phyloP scores from a whole-genome alignment of 257 asterid species.

The Cynanchum wilfordii region DNA sequence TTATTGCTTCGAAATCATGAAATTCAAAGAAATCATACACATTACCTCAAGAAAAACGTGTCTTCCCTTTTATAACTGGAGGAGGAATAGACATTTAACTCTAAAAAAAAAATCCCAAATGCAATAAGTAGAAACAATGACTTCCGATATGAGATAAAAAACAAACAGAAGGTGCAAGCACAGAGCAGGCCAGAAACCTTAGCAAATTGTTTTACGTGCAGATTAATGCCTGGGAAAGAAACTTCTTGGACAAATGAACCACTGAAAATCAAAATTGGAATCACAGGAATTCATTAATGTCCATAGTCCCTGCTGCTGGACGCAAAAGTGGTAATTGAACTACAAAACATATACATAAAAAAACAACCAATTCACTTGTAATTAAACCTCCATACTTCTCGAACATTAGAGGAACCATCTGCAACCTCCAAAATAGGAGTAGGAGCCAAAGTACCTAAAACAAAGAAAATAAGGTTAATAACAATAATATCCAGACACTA shows the following conservation, averaged over 20 bases:
- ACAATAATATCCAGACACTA: not conserved
- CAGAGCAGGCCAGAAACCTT: too few relatives aligned
- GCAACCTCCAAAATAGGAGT: constrained; percentile 73
- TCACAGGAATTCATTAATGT: not conserved
- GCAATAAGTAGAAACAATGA: too few relatives aligned
- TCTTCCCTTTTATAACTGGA: too few relatives aligned
- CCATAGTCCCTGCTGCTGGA: not conserved
- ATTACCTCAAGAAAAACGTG: too few relatives aligned
- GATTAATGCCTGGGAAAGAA: not conserved
- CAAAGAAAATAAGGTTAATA: constrained; percentile 12
- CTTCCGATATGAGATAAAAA: too few relatives aligned
- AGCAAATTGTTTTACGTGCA: not conserved
- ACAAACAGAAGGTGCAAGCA: too few relatives aligned
- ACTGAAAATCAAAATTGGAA: not conserved
- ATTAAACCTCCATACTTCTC: constrained; percentile 86
- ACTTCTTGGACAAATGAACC: not conserved
- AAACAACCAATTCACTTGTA: constrained; percentile 39
- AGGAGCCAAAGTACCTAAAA: constrained; percentile 51
- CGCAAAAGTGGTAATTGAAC: not conserved
- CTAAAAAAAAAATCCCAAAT: too few relatives aligned
- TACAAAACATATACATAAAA: not conserved
- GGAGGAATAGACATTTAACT: too few relatives aligned
- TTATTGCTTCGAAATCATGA: too few relatives aligned
- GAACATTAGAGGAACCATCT: constrained; percentile 88
- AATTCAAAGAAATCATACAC: too few relatives aligned